Evolutionary conservation across 2,329 filamentous ascomycete genomes (phyloP), one percentile per base, ranked within the genome.

Genomic region (Lecanosticta acicola): DNA sequence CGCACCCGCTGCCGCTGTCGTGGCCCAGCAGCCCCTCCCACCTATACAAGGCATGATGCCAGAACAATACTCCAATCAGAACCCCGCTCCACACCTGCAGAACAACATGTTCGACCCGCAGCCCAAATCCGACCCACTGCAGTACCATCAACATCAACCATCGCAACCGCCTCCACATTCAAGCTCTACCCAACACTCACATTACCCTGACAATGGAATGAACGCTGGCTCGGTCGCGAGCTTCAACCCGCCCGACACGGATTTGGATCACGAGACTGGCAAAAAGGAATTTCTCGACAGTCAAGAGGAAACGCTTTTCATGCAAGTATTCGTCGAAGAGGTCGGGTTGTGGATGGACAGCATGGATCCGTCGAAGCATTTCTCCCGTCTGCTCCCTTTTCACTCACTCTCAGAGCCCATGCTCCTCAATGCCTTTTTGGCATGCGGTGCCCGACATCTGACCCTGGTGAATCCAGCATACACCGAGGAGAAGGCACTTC

Each of bases 281-380:
- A 67, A 68, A 21, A 71, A 79, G 32, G 78, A 85, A 41, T 87
- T 80, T 56, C 74, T 95, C 37, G 82, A 79, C 53, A 80, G 79
- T 3, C 78, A 82, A 8, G 86, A 94, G 47, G 88, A 95, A 63
- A 78, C 93, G 0, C 71, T 84, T n/a, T 89, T 89, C 62, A 87
- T 96, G 84, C 87, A 94, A 64, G 83, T 89, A 0, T 97, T 94
- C 63, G 84, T 94, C 4, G 85, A 94, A 60, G 85, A 95, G 55
- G 87, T 97, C 2, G 89, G 85, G 1, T 68, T 88, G 2, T 96
- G 91, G 88, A 94, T 97, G 87, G 91, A 96, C 67, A 87, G 83
- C 34, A 81, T 96, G 72, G 87, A 94, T 68, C 77, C 81, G 26
- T 77, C 83, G 54, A 91, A 91, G 68, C 86, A 81, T 71, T 96